Percentiles rank a stretch among this genome's conserved stretches.
Evolutionary conservation across 1,284 basidiomycete genomes (phyloP).

Genomic region (Ceratorhiza oryzae-sativae): DNA sequence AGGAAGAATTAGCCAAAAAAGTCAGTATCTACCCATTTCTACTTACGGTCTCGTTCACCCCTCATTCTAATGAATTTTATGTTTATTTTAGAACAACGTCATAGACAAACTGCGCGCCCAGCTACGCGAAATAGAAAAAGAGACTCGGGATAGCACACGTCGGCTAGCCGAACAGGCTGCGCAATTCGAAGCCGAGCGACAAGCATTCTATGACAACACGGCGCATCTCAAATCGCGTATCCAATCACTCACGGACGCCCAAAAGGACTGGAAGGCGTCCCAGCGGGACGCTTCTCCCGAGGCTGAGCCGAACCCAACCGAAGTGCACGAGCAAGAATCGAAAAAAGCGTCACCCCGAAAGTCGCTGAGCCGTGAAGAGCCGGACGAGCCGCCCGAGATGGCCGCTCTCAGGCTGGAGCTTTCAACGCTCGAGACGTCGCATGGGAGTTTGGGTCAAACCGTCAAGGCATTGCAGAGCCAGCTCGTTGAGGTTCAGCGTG

Average conservation of each 20-base stretch:
- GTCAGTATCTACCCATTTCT: neutral
- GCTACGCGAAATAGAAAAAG: conserved; percentile 80
- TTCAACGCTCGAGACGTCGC: conserved; percentile 80
- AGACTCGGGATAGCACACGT: conserved; percentile 76
- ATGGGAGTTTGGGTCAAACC: conserved; percentile 78
- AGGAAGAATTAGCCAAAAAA: conserved; percentile 55
- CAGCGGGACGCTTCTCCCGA: neutral
- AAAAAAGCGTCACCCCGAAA: conserved; percentile 54
- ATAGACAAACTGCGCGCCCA: conserved; percentile 77
- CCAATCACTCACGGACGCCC: conserved; percentile 72
- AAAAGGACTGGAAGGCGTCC: conserved; percentile 52
- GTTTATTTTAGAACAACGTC: conserved; percentile 50
- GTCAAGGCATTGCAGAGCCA: conserved; percentile 76
- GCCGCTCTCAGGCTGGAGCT: conserved; percentile 77
- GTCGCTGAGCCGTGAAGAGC: conserved; percentile 58
- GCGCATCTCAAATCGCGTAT: conserved; percentile 87
- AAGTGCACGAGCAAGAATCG: conserved; percentile 28
- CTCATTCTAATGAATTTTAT: neutral
- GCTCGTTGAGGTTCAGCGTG: conserved; percentile 76
- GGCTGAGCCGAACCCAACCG: conserved; percentile 19
- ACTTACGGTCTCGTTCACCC: neutral
- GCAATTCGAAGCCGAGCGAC: conserved; percentile 83
- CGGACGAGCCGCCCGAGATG: conserved; percentile 82
- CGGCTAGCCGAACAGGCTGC: conserved; percentile 82
- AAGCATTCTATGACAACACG: conserved; percentile 85